Percentiles rank a stretch among this genome's conserved stretches.
phyloP scores from a whole-genome alignment of 495 filamentous ascomycete species.

The Penicillium arizonense region DNA sequence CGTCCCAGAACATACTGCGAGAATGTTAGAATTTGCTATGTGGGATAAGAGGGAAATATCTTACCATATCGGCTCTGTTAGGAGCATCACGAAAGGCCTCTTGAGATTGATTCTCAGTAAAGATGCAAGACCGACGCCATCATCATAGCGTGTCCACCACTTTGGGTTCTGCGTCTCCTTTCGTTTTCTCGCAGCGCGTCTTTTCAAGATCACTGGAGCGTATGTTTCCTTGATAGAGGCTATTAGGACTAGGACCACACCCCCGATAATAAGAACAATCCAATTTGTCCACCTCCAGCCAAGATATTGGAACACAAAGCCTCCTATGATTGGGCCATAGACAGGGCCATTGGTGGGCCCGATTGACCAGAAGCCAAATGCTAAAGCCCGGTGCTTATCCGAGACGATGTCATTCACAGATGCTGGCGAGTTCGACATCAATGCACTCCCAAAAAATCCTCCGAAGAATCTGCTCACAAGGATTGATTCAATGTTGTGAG shows the following conservation, averaged over 20 bases:
- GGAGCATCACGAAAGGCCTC: slow-evolving; percentile 66
- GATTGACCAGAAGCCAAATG: slow-evolving; percentile 71
- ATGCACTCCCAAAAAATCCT: slow-evolving; percentile 71
- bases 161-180: slow-evolving; percentile 65
- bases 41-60: neutral
- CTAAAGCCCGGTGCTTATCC: slow-evolving; percentile 67
- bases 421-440: slow-evolving; percentile 74
- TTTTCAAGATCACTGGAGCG: slow-evolving; percentile 61
- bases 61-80: slow-evolving; percentile 73
- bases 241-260: slow-evolving; percentile 48
- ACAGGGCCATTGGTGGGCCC: slow-evolving; percentile 77
- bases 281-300: slow-evolving; percentile 91
- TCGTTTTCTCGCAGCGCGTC: slow-evolving; percentile 44
- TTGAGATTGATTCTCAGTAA: slow-evolving; percentile 43
- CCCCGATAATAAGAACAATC: slow-evolving; percentile 70
- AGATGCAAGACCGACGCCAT: slow-evolving; percentile 38
- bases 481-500: slow-evolving; percentile 59
- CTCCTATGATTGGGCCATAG: slow-evolving; percentile 64
- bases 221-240: slow-evolving; percentile 67
- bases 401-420: slow-evolving; percentile 72
- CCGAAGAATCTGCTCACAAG: slow-evolving; percentile 72
- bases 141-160: slow-evolving; percentile 68
- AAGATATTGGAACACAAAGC: slow-evolving; percentile 66
- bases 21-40: neutral
- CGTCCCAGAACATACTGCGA: slow-evolving; percentile 68